Conservation (phyloP, 140 eudicot genomes). For the Anethum foeniculum region DNA sequence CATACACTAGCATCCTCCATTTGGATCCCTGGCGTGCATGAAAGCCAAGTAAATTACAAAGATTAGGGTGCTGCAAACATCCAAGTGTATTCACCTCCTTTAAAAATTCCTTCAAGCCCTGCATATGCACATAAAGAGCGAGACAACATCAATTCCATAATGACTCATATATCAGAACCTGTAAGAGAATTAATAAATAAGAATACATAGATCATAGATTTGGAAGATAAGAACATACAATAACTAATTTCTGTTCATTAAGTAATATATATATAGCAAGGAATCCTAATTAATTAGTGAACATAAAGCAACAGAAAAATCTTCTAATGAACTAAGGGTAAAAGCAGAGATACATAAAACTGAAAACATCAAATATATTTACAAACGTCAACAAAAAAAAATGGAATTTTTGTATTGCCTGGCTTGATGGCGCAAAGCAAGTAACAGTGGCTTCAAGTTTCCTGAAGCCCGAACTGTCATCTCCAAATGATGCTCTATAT, state of each 20-base stretch:
- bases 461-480: conserved; percentile 41
- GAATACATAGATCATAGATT: not conserved
- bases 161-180: not conserved
- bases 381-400: not conserved
- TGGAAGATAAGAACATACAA: not conserved
- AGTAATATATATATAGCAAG: no score
- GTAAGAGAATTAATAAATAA: not conserved
- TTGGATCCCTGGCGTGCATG: conserved; percentile 91
- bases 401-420: conserved; percentile 35
- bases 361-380: not conserved
- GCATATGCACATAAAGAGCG: not conserved
- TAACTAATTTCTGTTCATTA: not conserved
- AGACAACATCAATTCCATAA: not conserved
- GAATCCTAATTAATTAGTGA: not conserved
- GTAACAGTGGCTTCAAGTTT: conserved; percentile 88
- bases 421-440: conserved; percentile 69
- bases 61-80: conserved; percentile 62
- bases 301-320: not conserved
- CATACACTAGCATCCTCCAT: conserved; percentile 72
- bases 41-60: conserved; percentile 75
- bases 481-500: conserved; percentile 70
- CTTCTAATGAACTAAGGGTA: not conserved
- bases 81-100: conserved; percentile 76
- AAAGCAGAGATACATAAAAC: not conserved
- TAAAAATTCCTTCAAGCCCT: conserved; percentile 81